Evolutionary conservation across 1,139 yeast species (phyloP), one percentile per base, ranked within the genome.

Genomic region (Yamadazyma membranifaciens): DNA sequence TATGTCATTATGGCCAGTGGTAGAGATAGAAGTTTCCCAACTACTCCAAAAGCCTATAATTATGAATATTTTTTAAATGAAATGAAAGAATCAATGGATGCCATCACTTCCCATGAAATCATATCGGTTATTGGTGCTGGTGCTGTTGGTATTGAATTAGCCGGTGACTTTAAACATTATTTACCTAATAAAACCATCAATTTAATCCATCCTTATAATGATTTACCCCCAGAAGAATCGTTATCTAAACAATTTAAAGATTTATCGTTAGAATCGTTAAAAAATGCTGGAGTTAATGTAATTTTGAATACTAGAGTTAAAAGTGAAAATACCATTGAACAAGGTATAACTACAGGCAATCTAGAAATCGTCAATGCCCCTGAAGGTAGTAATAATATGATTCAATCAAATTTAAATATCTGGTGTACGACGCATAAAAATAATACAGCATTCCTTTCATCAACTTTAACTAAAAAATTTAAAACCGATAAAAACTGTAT

Each of bases 11-110:
- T 69, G 45, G 79, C 81, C 3, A 57, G 75, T 2, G 83, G 83
- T 1, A 57, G 81, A 52, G 65, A 74, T 44, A 57, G 82, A 44
- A 56, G 60, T 33, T 77, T 80, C 79, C 83, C 83, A 10, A 69
- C 76, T 28, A 75, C 78, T 15, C 83, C 83, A 1, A 48, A 51
- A 22, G 74, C 69, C 1, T 55, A 47, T 42, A 67, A 64, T 13
- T 47, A 45, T 39, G 58, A 56, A 7, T 48, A 49, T 11, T 70
- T 56, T 45, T 33, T 65, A 32, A 48, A 52, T 13, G 75, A 70
- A 45, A 68, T 70, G 74, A 43, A 41, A 4, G 50, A 56, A 14
- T 70, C 65, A 28, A 49, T 51, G 20, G 45, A 48, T 2, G 56
- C 59, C 11, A 51, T 65, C 14, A 52, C 44, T 6, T 34, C 45